Evolutionary conservation across 2,329 filamentous ascomycete genomes (phyloP), one percentile per base, ranked within the genome.

Genomic region (Sporothrix inflata): DNA sequence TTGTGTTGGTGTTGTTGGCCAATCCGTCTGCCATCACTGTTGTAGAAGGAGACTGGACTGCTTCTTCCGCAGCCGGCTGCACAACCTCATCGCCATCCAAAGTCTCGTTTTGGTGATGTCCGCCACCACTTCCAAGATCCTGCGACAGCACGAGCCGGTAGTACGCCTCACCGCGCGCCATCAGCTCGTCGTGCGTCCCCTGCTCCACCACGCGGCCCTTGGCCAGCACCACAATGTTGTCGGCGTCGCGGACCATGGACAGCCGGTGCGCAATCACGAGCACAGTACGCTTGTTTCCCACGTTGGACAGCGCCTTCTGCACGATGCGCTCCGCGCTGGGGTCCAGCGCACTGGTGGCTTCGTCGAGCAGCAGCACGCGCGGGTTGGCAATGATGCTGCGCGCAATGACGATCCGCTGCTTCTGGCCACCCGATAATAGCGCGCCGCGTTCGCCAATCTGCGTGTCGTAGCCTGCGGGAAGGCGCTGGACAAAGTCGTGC

Each of bases 361-460:
- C 78, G 73, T 79, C 78, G 1, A 79, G 77, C 16, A 79, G 77
- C 14, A 79, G 71, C 38, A 79, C 77, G 21, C 77, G 76, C 8
- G 78, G 78, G n/a, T 75, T 71, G 73, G 76, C 77, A 40, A 79
- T 76, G 38, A 79, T 79, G 57, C 75, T 76, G 49, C 78, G 73
- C 1, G 78, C 78, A 49, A 79, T 92, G 2, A 92, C 91, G 30
- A 97, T 86, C 7, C 94, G 88, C 79, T 97, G 93, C n/a, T 92
- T 88, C 79, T 97, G 93, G 0, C 94, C 94, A 1, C 79, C 79
- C 9, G 91, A 94, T 0, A 97, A 83, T 77, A 92, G 91, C 1
- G 93, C 93, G 1, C 93, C 93, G n/a, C 87, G 87, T 77, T 95
- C 92, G 1, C 93, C 93, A 1, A 96, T 92, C 4, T 87, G 80